phyloP scores from a whole-genome alignment of 352 stramenopile species.

The Blastocystis sp. region DNA sequence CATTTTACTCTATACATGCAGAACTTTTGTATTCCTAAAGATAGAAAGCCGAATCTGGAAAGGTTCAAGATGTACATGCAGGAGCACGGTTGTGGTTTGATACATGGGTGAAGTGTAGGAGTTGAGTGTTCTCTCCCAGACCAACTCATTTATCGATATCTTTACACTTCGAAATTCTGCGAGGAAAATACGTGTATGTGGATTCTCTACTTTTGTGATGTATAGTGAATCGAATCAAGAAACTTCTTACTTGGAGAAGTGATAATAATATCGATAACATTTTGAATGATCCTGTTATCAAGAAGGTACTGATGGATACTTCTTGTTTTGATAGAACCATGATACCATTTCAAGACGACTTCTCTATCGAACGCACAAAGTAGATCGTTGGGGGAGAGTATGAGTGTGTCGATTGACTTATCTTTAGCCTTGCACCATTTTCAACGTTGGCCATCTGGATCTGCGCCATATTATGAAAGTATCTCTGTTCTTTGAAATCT shows the following conservation, averaged over 20 bases:
- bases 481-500: neutral
- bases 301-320: neutral
- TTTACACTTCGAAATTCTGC: slow-evolving; percentile 55
- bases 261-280: slow-evolving; percentile 42
- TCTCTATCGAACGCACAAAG: slow-evolving; percentile 39
- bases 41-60: slow-evolving; percentile 2
- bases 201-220: neutral
- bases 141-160: slow-evolving; percentile 44
- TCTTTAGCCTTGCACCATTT: slow-evolving; percentile 52
- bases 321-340: slow-evolving; percentile 4
- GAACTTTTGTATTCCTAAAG: slow-evolving; percentile 40
- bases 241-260: slow-evolving; percentile 26
- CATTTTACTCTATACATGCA: slow-evolving; percentile 26
- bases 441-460: slow-evolving; percentile 52
- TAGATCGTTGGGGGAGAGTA: slow-evolving; percentile 45
- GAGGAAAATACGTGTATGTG: neutral
- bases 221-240: slow-evolving; percentile 48
- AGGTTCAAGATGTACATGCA: slow-evolving; percentile 29
- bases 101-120: neutral
- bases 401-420: neutral
- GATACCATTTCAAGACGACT: slow-evolving; percentile 27
- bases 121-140: neutral
- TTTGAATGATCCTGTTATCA: slow-evolving; percentile 34
- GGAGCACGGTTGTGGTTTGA: neutral
- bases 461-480: slow-evolving; percentile 37